These are phyloP conservation scores for Mucor lusitanicus DNA, from an alignment of 371 early-diverging fungal genomes.

Conservation along the genomic window DNA sequence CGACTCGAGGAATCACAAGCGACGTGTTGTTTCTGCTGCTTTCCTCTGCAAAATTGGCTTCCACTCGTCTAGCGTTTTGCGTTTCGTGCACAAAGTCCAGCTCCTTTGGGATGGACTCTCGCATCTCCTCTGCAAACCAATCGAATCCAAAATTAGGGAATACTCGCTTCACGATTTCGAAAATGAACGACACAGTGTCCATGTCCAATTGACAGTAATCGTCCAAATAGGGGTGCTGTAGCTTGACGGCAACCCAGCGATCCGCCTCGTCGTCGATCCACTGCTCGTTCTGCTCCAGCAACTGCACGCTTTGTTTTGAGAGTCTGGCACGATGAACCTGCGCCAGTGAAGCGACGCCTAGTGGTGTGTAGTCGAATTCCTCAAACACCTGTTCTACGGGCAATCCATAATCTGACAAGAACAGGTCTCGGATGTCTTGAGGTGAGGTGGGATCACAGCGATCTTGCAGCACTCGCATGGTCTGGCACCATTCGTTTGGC, in stretches of 20 bases:
- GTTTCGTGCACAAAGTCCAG: slow-evolving; percentile 86
- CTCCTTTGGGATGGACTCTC: slow-evolving; percentile 80
- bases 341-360: slow-evolving; percentile 86
- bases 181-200: slow-evolving; percentile 66
- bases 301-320: slow-evolving; percentile 38
- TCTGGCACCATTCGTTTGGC: slow-evolving; percentile 86
- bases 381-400: slow-evolving; percentile 66
- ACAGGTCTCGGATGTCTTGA: slow-evolving; percentile 67
- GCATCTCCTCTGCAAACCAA: slow-evolving; percentile 92
- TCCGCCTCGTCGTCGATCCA: slow-evolving; percentile 29
- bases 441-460: slow-evolving; percentile 71
- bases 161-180: slow-evolving; percentile 61
- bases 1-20: slow-evolving; percentile 67
- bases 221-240: slow-evolving; percentile 86
- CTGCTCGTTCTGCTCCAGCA: slow-evolving; percentile 24
- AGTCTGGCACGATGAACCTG: slow-evolving; percentile 81
- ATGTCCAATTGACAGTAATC: slow-evolving; percentile 81
- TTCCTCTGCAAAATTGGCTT: slow-evolving; percentile 57
- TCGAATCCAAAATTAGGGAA: slow-evolving; percentile 90
- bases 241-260: slow-evolving; percentile 83
- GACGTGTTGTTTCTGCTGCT: slow-evolving; percentile 26
- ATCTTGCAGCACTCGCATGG: slow-evolving; percentile 88
- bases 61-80: slow-evolving; percentile 67
- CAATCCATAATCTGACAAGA: slow-evolving; percentile 69
- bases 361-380: slow-evolving; percentile 71